Conservation (phyloP, 306 rosid species). For the Notholithocarpus densiflorus region DNA sequence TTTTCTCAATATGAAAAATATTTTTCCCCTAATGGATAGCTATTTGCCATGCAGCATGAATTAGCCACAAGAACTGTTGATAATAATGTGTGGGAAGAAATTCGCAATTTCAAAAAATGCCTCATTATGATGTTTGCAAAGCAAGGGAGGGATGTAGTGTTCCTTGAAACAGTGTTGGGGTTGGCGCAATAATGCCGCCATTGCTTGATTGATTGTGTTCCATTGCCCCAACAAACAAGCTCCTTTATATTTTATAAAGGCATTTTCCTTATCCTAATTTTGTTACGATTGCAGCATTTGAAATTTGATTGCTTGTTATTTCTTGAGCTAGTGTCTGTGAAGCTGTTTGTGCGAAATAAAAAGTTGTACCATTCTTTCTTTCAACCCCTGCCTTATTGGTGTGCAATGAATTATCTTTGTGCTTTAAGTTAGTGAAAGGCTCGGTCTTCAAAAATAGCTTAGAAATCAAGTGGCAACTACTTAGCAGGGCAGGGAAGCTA, state of each 20-base stretch:
- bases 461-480: background rate
- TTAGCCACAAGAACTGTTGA: constrained; percentile 75
- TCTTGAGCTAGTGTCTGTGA: constrained; percentile 1
- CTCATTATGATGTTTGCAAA: constrained; percentile 88
- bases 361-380: background rate
- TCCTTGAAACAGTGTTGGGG: constrained; percentile 87
- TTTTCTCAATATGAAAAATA: background rate
- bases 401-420: background rate
- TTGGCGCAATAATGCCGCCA: constrained; percentile 79
- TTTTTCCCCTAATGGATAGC: background rate
- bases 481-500: background rate
- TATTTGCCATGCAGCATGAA: constrained; percentile 63
- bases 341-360: background rate
- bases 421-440: background rate
- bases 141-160: constrained; percentile 84
- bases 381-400: background rate
- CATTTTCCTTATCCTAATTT: constrained; percentile 17
- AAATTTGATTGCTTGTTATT: background rate
- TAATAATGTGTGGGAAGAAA: constrained; percentile 74
- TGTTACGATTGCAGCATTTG: background rate
- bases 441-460: background rate
- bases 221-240: constrained; percentile 78
- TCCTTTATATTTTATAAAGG: constrained; percentile 89
- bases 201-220: constrained; percentile 83
- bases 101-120: constrained; percentile 92